Base-by-base conservation (phyloP, 208 protist species). In the Leishmania mexicana region DNA sequence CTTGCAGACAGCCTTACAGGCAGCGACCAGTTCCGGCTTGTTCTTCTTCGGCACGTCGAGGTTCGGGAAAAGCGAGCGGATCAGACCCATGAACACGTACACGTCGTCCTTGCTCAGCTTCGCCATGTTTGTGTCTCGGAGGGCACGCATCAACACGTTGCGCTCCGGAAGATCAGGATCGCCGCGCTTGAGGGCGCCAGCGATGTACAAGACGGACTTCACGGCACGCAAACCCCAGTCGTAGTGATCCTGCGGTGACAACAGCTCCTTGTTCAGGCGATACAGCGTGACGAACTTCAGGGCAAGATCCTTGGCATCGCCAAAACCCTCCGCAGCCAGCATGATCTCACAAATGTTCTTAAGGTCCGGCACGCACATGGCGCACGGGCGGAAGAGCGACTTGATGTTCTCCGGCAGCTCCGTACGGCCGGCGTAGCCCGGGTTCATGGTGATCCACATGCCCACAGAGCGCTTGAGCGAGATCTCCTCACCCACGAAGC, bases 261-360 rank as follows among this genome's bases (percentile, higher is more conserved):
- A 94, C 49, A 99, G 91, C 83, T 99, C 97, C 85, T 96, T 97
- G 85, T 98, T 99, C 65, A 99, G 92, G 68, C 93, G 90, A 89
- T 99, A 99, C 17, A 99, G 92, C 2, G 98, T 99, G 65, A 99
- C 98, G 87, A 99, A 99, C 92, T 99, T 99, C 47, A 99, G 85
- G 42, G 99, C 98, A 15, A 99, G 93, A 81, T 98, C 93, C 87
- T 99, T 99, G 13, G 98, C 97, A 76, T 99, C 96, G 65, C 93
- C 88, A 81, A 99, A 99, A 54, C 99, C 99, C 85, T 99, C 98
- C 49, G 98, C 94, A 81, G 98, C 97, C 24, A 99, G 95, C 99
- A 99, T 99, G 82, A 99, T 99, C 88, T 99, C 99, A 84, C 98
- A 99, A 94, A 99, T 99, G 85, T 99, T 98, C 83, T 98, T 98